Conservation (phyloP, 257 asterid species). For the Salvia hispanica region DNA sequence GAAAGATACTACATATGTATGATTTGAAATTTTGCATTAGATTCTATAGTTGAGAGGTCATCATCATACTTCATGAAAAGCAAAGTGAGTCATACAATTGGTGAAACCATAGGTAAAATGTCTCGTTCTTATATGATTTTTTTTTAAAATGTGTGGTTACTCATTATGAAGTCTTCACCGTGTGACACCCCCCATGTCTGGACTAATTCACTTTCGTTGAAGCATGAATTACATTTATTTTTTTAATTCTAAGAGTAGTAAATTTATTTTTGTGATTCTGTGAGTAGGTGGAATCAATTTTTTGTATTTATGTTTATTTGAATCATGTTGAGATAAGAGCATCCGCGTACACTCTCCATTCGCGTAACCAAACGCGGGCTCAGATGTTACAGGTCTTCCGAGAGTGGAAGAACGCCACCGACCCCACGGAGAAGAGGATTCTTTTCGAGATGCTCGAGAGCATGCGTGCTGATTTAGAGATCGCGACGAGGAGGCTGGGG, state of each 20-base stretch:
- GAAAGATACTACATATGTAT: slow-evolving; percentile 7
- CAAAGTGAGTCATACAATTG: slow-evolving; percentile 8
- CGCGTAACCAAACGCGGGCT: too few species aligned
- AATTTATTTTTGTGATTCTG: neutral
- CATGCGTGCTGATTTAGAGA: too few species aligned
- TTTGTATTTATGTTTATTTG: neutral
- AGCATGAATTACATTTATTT: too few species aligned
- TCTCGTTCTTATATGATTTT: neutral
- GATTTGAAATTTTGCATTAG: slow-evolving; percentile 11
- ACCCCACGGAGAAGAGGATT: too few species aligned
- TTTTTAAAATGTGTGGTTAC: neutral
- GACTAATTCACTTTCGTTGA: too few species aligned
- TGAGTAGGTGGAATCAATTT: neutral
- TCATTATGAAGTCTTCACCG: neutral
- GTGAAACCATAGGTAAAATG: slow-evolving; percentile 14
- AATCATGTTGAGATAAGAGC: neutral
- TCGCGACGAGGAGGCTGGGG: too few species aligned
- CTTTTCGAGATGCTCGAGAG: too few species aligned
- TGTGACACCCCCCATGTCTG: neutral
- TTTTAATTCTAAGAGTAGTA: neutral
- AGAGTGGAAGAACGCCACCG: too few species aligned
- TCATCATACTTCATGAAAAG: slow-evolving; percentile 2
- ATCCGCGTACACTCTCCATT: too few species aligned
- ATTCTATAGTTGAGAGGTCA: slow-evolving; percentile 31
- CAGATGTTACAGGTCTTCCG: too few species aligned